phyloP scores from a whole-genome alignment of 345 rosid species.

The Isatis tinctoria region DNA sequence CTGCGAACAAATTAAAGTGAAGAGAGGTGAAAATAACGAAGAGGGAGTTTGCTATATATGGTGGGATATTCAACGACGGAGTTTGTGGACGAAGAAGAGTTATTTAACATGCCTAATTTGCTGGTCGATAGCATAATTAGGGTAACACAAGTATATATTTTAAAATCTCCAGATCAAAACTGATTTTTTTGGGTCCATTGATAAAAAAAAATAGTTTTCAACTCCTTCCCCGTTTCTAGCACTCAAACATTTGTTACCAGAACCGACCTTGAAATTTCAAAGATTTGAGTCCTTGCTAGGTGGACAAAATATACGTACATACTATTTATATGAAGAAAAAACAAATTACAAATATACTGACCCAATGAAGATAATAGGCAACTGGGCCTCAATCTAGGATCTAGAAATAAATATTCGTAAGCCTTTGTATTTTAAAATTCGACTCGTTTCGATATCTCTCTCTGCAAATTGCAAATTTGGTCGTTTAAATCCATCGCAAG shows the following conservation, averaged over 20 bases:
- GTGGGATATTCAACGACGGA: neutral
- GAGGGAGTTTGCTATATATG: neutral
- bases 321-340: too few species aligned
- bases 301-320: too few species aligned
- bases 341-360: neutral
- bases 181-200: too few species aligned
- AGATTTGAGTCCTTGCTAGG: too few species aligned
- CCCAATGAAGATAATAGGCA: neutral
- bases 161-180: too few species aligned
- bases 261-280: too few species aligned
- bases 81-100: conserved; percentile 68
- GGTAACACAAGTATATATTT: too few species aligned
- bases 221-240: too few species aligned
- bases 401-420: neutral
- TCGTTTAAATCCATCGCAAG: neutral
- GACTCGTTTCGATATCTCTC: neutral
- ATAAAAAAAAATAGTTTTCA: too few species aligned
- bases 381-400: conserved; percentile 1
- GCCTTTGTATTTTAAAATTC: neutral
- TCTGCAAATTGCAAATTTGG: neutral
- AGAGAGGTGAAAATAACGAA: conserved; percentile 8
- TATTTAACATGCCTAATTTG: conserved; percentile 72
- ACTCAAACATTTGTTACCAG: too few species aligned
- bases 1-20: neutral
- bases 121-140: too few species aligned